phyloP scores from a whole-genome alignment of 768 basidiomycete genomes.

The Cyathus striatus region DNA sequence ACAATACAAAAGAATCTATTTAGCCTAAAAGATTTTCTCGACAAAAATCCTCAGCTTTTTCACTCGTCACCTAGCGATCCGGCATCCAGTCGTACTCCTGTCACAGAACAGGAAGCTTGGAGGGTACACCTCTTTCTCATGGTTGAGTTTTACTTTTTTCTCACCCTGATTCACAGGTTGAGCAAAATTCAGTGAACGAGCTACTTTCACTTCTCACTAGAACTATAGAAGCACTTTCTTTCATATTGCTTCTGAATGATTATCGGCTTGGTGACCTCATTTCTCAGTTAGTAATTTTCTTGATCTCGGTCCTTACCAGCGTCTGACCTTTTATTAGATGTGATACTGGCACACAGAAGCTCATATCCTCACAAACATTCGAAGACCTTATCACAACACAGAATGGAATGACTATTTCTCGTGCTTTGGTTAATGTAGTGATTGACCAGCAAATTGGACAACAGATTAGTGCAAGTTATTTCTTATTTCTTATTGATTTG shows the following conservation, averaged over 20 bases:
- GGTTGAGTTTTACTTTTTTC: neutral
- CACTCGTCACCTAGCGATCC: slow-evolving; percentile 74
- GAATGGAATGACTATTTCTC: slow-evolving; percentile 82
- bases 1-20: slow-evolving; percentile 77
- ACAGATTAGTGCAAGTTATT: slow-evolving; percentile 76
- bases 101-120: slow-evolving; percentile 83
- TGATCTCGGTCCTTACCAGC: slow-evolving; percentile 2
- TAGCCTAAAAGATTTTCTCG: slow-evolving; percentile 70
- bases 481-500: slow-evolving; percentile 5
- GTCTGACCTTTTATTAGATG: slow-evolving; percentile 43
- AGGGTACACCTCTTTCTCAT: slow-evolving; percentile 43
- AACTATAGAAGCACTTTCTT: slow-evolving; percentile 92
- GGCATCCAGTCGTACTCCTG: slow-evolving; percentile 48
- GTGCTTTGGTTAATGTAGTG: slow-evolving; percentile 88
- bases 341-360: slow-evolving; percentile 63
- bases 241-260: slow-evolving; percentile 87
- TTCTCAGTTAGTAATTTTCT: slow-evolving; percentile 52
- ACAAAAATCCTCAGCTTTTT: slow-evolving; percentile 82
- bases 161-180: slow-evolving; percentile 44
- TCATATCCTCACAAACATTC: slow-evolving; percentile 70
- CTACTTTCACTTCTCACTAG: slow-evolving; percentile 70
- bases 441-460: slow-evolving; percentile 98
- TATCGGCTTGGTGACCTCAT: slow-evolving; percentile 86
- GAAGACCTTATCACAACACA: slow-evolving; percentile 83
- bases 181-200: slow-evolving; percentile 79